Conservation (phyloP, 306 rosid genomes). For the Sophora flavescens region DNA sequence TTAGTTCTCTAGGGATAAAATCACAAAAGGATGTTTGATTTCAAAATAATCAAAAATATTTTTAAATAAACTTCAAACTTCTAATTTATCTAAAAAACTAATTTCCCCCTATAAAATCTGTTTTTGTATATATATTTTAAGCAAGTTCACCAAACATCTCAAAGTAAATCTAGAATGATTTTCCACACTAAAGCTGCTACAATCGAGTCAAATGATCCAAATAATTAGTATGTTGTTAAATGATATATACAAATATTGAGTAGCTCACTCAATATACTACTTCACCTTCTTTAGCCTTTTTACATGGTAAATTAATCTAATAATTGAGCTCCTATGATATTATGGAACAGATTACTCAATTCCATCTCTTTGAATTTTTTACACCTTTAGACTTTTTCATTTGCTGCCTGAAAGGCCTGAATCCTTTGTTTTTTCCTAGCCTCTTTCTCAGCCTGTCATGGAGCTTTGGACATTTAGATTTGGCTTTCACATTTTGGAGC, state of each 20-base stretch:
- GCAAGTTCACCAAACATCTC: too few relatives aligned
- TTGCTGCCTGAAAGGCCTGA: slow-evolving; percentile 92
- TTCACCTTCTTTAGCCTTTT: slow-evolving; percentile 41
- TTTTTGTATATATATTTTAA: too few relatives aligned
- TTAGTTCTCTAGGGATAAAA: too few relatives aligned
- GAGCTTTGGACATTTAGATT: slow-evolving; percentile 96
- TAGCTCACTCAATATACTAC: slow-evolving; percentile 52
- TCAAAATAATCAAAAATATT: too few relatives aligned
- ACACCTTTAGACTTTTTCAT: slow-evolving; percentile 84
- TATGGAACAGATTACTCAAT: slow-evolving; percentile 50
- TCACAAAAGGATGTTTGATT: too few relatives aligned
- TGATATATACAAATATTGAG: slow-evolving; percentile 59
- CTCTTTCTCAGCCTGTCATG: too few relatives aligned
- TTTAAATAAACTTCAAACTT: too few relatives aligned
- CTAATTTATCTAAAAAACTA: too few relatives aligned
- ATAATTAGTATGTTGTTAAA: slow-evolving; percentile 47
- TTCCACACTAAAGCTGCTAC: too few relatives aligned
- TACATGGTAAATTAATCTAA: slow-evolving; percentile 25
- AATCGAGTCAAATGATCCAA: slow-evolving; percentile 27
- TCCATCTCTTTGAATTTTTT: slow-evolving; percentile 92
- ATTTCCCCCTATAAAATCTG: too few relatives aligned
- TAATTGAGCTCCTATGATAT: slow-evolving; percentile 9
- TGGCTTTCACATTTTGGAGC: slow-evolving; percentile 96
- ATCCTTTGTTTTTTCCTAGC: slow-evolving; percentile 32
- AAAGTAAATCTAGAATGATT: too few relatives aligned